Percentiles rank a stretch among this genome's conserved stretches.
phyloP scores from a whole-genome alignment of 2,329 filamentous ascomycete species.

The Lasiodiplodia gonubiensis region DNA sequence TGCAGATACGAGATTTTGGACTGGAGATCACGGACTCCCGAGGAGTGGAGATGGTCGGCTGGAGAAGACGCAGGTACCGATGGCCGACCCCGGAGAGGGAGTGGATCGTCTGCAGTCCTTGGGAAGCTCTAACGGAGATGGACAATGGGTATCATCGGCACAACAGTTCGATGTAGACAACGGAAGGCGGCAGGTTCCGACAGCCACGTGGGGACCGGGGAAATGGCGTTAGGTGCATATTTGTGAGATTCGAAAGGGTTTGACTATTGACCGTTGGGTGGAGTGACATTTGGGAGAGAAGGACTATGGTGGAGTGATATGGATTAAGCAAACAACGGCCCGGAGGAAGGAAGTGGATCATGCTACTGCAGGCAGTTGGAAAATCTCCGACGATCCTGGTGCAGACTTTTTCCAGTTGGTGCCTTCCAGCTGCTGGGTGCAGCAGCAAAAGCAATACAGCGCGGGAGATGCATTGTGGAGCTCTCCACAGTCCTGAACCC shows the following conservation, averaged over 20 bases:
- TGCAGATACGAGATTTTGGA: neutral
- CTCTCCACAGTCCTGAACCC: neutral
- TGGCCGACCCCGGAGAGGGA: neutral
- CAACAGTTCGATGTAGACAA: neutral
- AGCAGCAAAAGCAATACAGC: constrained; percentile 2
- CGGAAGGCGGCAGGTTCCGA: neutral
- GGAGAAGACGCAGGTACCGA: neutral
- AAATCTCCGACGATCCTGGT: constrained; percentile 7
- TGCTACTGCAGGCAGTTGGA: neutral
- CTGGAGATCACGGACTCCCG: neutral
- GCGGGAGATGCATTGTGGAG: constrained; percentile 5
- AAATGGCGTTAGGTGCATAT: neutral
- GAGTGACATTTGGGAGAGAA: constrained; percentile 1
- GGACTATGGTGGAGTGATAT: constrained; percentile 21
- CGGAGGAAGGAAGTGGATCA: neutral
- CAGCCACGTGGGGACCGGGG: neutral
- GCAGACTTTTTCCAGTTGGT: neutral
- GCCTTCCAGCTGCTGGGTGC: neutral
- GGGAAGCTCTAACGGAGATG: neutral
- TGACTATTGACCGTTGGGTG: neutral
- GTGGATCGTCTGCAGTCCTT: neutral
- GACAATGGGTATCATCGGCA: neutral
- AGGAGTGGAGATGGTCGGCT: neutral
- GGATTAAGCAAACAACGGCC: neutral
- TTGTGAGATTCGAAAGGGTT: neutral